Base-by-base conservation (phyloP, 495 filamentous ascomycete species). In the Clavariopsis aquatica region DNA sequence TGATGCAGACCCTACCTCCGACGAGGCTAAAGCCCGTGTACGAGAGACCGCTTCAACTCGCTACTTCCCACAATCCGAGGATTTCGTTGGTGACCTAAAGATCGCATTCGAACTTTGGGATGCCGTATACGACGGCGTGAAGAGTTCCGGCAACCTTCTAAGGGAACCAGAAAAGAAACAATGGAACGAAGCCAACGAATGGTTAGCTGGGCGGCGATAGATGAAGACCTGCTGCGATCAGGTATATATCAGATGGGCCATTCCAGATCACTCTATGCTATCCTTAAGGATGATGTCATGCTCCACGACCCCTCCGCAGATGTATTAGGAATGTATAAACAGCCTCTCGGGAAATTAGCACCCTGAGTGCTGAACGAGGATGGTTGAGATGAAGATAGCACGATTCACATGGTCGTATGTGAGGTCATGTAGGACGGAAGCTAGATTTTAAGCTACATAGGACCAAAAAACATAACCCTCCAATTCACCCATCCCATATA, bases 51-150 rank as follows among this genome's bases (percentile, higher is more conserved):
- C 90, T 66, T 84, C 87, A 24, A 79, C 76, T 2, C 66, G 75
- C 38, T 90, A 83, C 76, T 93, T 97, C 69, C 89, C 89, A 17
- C 87, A 90, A 69, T 88, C 87, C 34, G 81, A 86, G 22, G 84
- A 89, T 67, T 89, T 96, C 71, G 77, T 78, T 17, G 86, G 84
- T 23, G 95, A 96, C 75, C 72, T 97, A 53, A 82, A 90, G 24
- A 84, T 87, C 54, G 89, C 89, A 28, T 96, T 90, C 77, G 82
- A 84, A 55, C 84, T 97, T 56, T 95, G 92, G 81, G 86, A 90
- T 77, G 89, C 91, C 28, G 83, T 87, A 20, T 85, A 88, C 72
- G 81, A 78, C 31, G 90, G 86, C 36, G 80, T 92, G 13, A 86
- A 89, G 77, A 78, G 76, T 26, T 81, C 88, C 15, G 83, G 79